phyloP scores from a whole-genome alignment of 2,329 filamentous ascomycete genomes.

The Monosporascus sp. region DNA sequence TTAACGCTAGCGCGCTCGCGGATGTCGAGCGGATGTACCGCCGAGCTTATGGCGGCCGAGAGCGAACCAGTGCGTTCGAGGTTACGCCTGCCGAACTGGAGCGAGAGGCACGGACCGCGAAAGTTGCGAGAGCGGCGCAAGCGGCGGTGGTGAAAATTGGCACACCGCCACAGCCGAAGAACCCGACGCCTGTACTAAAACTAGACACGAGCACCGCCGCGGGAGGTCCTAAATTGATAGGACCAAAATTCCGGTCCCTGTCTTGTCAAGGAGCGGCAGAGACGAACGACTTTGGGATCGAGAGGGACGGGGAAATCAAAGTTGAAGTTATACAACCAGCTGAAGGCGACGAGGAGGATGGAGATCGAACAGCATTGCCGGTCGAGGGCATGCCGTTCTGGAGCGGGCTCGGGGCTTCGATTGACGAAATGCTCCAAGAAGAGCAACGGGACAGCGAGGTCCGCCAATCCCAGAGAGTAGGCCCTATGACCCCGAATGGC shows the following conservation, averaged over 20 bases:
- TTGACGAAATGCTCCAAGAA: slow-evolving; percentile 38
- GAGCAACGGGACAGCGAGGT: slow-evolving; percentile 3
- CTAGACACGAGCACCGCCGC: slow-evolving; percentile 22
- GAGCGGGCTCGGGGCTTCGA: slow-evolving; percentile 27
- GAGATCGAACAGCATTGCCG: slow-evolving; percentile 25
- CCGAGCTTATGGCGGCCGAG: slow-evolving; percentile 48
- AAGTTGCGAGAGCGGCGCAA: not conserved
- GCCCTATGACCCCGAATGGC: slow-evolving; percentile 52
- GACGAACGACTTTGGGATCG: slow-evolving; percentile 5
- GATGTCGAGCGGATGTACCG: slow-evolving; percentile 55
- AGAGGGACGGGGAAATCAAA: not conserved
- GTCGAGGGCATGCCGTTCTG: slow-evolving; percentile 20
- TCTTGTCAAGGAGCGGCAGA: not conserved
- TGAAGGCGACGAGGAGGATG: slow-evolving; percentile 27
- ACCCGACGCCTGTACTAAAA: slow-evolving; percentile 18
- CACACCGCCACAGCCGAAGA: slow-evolving; percentile 10
- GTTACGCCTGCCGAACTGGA: slow-evolving; percentile 25
- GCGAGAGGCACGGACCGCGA: slow-evolving; percentile 3
- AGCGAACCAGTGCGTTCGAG: slow-evolving; percentile 42
- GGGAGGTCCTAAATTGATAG: slow-evolving; percentile 11
- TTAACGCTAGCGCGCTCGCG: slow-evolving; percentile 43
- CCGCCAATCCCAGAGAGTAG: slow-evolving; percentile 27
- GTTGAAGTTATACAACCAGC: slow-evolving; percentile 20
- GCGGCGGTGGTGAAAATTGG: not conserved
- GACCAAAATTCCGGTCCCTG: slow-evolving; percentile 15